Conservation (phyloP, 352 stramenopile species). For the Pilasporangium apinafurcum region DNA sequence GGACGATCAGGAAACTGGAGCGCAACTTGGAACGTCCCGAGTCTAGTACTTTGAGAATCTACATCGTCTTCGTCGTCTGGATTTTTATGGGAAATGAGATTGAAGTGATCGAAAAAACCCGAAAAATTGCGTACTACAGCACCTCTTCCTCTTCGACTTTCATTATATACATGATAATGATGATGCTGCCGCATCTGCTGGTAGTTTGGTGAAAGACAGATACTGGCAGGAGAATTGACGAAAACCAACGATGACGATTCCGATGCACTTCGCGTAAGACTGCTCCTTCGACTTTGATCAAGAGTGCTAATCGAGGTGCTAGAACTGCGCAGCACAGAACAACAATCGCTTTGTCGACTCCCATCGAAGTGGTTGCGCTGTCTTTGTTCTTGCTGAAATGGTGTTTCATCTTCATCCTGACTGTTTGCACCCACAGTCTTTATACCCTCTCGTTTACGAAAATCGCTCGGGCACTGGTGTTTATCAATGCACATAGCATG, state of each 20-base stretch:
- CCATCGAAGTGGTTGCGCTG: too few relatives aligned
- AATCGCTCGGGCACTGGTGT: constrained; percentile 53
- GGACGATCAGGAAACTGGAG: constrained; percentile 56
- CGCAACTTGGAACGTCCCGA: constrained; percentile 1
- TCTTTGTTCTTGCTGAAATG: constrained; percentile 6
- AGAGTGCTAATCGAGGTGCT: too few relatives aligned
- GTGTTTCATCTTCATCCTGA: constrained; percentile 5
- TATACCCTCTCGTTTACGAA: not conserved
- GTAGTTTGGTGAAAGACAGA: too few relatives aligned
- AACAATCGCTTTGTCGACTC: constrained; percentile 1
- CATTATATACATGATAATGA: too few relatives aligned
- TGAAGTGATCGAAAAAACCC: not conserved
- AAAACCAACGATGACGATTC: constrained; percentile 47
- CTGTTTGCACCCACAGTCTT: not conserved
- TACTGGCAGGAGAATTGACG: constrained; percentile 23
- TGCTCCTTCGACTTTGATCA: constrained; percentile 8
- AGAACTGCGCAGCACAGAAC: too few relatives aligned
- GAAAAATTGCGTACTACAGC: not conserved
- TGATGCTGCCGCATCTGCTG: too few relatives aligned
- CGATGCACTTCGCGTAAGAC: constrained; percentile 24
- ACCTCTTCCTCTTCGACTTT: too few relatives aligned
- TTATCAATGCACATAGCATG: constrained; percentile 47
- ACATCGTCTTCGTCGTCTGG: too few relatives aligned
- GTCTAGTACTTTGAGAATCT: too few relatives aligned
- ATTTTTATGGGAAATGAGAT: too few relatives aligned